Evolutionary conservation across 2,329 filamentous ascomycete genomes (phyloP), one percentile per base, ranked within the genome.

Genomic region (Aciculosporium take): DNA sequence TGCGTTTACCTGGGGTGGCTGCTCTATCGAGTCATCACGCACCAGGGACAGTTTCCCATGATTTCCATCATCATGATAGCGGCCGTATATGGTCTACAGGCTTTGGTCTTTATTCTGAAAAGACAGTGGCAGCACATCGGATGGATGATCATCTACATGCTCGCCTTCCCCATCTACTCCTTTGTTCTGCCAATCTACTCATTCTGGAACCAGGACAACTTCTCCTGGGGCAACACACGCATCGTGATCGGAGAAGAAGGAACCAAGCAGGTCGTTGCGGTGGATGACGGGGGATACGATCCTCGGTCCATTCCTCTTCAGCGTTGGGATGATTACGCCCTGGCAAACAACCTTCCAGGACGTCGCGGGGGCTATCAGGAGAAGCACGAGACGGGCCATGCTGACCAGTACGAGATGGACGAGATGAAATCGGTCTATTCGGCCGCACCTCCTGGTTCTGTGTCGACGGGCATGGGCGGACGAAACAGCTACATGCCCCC

Each of bases 131-230:
- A 98, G 60, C 89, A 96, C 57, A 76, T 98, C 46, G 91, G 91
- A 51, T 98, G 91, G 91, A 96, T 98, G 88, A 81, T 98, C 50
- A 96, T 98, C 57, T 98, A 98, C 65, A 73, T 98, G 47, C 52
- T 93, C n/a, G 91, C 91, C 3, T 95, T 84, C 68, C 91, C 91
- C 0, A 83, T 98, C 52, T 95, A 89, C 68, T 91, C 82, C 4
- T 84, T 98, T 53, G 58, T 93, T 48, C 74, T 98, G 10, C 91
- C 91, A 1, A 67, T 98, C 48, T 98, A 96, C 68, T 94, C 89
- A 0, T 98, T 98, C 80, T 98, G 91, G 91, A 94, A 95, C 64
- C 88, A 95, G 62, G 91, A 98, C 63, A 89, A 98, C 65, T 98
- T 98, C 71, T 81, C 81, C 2, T 98, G 91, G 91, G 91, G 91